Base-by-base conservation (phyloP, 2,329 filamentous ascomycete species). In the Tolypocladium pustulatum region DNA sequence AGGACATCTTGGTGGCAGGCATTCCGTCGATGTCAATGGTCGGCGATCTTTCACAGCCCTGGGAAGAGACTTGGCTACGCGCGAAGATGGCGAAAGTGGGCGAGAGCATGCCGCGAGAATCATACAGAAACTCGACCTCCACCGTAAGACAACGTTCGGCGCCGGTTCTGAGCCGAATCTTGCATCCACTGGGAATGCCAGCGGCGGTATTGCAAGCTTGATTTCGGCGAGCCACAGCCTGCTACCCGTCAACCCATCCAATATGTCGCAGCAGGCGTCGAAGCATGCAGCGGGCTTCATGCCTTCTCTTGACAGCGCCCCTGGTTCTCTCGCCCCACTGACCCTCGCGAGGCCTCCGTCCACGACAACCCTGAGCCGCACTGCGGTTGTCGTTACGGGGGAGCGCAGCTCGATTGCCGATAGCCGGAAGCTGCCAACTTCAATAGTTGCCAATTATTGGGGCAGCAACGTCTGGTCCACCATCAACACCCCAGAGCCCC, bases 371-470 rank as follows among this genome's bases (percentile, higher is more conserved):
- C 81, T 97, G 66, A 97, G 92, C 74, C 91, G 90, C 67, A 86
- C 86, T 27, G 93, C 92, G 27, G 88, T 97, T 30, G 80, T 90
- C 32, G 84, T 93, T 20, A 90, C 88, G 65, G 88, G 87, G 56
- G 91, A 96, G 67, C 83, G 87, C 61, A 84, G 85, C 2, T 78
- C 91, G 3, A 72, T 85, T 22, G 85, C 85, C n/a, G 83, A 78
- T 54, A 81, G 81, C n/a, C 84, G 88, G 49, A 83, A 83, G 27
- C 84, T 96, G 73, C 90, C 92, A 1, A 89, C 89, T 55, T 91
- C 90, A 17, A 85, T 97, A 61, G 84, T 96, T 77, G 92, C 92
- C 37, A 97, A 97, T 69, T 82, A 95, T 58, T 97, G 93, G 93
- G 93, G 93, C 55, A 95, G 87, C 67, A 88, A 85, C 59, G 87